Evolutionary conservation across 1,284 basidiomycete species (phyloP).

Genomic region (Tetrapyrgos nigripes): DNA sequence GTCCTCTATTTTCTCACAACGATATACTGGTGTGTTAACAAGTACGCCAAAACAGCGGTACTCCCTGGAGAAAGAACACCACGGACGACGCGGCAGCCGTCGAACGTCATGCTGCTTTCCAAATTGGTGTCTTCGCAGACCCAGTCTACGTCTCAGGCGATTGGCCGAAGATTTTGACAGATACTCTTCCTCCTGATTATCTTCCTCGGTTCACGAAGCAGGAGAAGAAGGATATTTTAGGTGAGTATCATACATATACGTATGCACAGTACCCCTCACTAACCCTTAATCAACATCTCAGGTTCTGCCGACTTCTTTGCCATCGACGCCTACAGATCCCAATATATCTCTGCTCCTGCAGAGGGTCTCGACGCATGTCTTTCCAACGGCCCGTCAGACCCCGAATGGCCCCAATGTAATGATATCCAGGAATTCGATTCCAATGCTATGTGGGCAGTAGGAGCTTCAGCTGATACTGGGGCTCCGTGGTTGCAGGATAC

Average conservation of each 20-base stretch:
- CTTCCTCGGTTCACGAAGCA: slow-evolving; percentile 51
- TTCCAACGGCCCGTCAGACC: slow-evolving; percentile 40
- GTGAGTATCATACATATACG: slow-evolving; percentile 21
- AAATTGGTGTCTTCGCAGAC: slow-evolving; percentile 50
- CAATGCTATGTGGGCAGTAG: slow-evolving; percentile 48
- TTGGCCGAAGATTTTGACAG: slow-evolving; percentile 53
- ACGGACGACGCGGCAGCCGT: slow-evolving; percentile 49
- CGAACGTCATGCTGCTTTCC: slow-evolving; percentile 53
- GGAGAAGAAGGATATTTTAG: slow-evolving; percentile 48
- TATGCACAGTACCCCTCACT: neutral
- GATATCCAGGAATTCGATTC: slow-evolving; percentile 43
- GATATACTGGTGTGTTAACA: neutral
- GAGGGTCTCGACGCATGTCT: slow-evolving; percentile 48
- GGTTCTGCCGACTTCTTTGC: slow-evolving; percentile 56
- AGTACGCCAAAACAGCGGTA: no score
- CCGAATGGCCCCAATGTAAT: slow-evolving; percentile 52
- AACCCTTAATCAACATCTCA: slow-evolving; percentile 16
- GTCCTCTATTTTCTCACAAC: slow-evolving; percentile 15
- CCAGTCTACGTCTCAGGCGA: slow-evolving; percentile 53
- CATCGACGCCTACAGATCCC: slow-evolving; percentile 51
- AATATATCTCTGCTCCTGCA: slow-evolving; percentile 45
- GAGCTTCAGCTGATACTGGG: slow-evolving; percentile 45
- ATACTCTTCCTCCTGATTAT: slow-evolving; percentile 47
- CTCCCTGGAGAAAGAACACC: slow-evolving; percentile 50
- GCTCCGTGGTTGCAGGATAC: slow-evolving; percentile 50